These are phyloP conservation scores for Exophiala calicioides DNA, from an alignment of 2,329 filamentous ascomycete genomes.

Conservation along the genomic window DNA sequence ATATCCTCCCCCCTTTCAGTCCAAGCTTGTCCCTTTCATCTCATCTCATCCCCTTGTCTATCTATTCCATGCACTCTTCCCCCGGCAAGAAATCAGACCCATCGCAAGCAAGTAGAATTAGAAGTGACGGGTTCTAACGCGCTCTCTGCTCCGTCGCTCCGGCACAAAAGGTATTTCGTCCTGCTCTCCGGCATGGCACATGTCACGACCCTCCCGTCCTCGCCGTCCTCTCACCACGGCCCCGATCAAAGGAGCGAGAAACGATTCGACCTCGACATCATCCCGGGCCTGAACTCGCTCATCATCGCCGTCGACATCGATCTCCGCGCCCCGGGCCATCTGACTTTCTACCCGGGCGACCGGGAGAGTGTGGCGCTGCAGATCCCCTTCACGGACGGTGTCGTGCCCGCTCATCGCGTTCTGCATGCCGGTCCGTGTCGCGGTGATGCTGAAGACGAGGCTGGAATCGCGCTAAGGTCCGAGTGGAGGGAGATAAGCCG, in stretches of 20 bases:
- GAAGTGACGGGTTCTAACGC: no score
- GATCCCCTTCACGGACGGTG: conserved; percentile 31
- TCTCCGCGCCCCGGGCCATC: conserved; percentile 30
- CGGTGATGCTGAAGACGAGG: conserved; percentile 4
- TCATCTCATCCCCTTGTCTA: no score
- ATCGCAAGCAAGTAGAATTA: no score
- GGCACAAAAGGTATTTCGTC: no score
- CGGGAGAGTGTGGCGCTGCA: conserved; percentile 32
- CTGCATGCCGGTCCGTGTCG: conserved; percentile 14
- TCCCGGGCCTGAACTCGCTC: conserved; percentile 16
- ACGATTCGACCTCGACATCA: conserved; percentile 12
- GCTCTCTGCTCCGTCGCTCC: no score
- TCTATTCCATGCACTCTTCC: no score
- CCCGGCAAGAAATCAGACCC: no score
- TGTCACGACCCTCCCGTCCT: no score
- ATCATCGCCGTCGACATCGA: conserved; percentile 33
- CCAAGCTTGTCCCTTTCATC: no score
- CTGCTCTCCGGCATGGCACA: conserved; percentile 15
- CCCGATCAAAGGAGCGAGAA: neutral
- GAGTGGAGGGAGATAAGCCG: no score
- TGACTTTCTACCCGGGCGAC: conserved; percentile 33
- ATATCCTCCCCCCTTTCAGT: no score
- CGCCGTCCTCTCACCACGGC: conserved; percentile 1
- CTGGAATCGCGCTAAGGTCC: neutral
- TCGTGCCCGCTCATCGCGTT: conserved; percentile 14